Base-by-base conservation (phyloP, 75 land plant genomes). In the Pseudotsuga menziesii region DNA sequence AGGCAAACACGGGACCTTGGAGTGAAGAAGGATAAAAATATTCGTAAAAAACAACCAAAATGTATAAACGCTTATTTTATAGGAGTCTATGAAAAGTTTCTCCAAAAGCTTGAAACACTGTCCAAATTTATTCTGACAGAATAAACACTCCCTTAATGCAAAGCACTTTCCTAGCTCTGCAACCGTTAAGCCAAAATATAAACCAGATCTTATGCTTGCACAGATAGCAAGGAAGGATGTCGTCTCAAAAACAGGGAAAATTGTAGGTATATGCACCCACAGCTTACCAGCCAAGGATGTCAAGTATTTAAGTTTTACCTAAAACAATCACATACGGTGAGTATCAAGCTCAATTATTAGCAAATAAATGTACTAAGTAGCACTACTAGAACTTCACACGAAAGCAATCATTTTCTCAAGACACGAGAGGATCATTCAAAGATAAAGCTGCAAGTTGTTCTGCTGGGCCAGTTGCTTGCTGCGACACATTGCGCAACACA, bases 401-500 rank as follows among this genome's bases (percentile, higher is more conserved):
- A 69, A 35, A 69, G 17, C 12, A 22, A 69, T 20, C 44, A 3
- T 69, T 41, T 69, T 22, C 54, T 78, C 77, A 78, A 36, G 61
- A 56, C 7, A 32, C 39, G n/a, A 83, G 32, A 61, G 85, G 75
- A 69, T 90, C 89, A 52, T 82, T 88, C 36, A 91, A 75, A 22
- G 94, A 87, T 52, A 91, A 73, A 7, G 85, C 78, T 14, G 88
- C 83, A 22, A 91, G 79, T 64, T 89, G 87, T 56, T 92, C 92
- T 14, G 87, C 70, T 19, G 90, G 86, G 25, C 36, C 64, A 52
- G 59, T 71, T 25, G 62, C 3, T 44, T 79, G 61, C 78, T 86
- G 85, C 27, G 94, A 90, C 74, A 88, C 91, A 66, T 58, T 90
- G 67, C 90, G 85, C 84, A 95, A 77, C 26, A 95, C 98, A 2